Conservation (phyloP, 345 rosid genomes). For the Lumnitzera racemosa region DNA sequence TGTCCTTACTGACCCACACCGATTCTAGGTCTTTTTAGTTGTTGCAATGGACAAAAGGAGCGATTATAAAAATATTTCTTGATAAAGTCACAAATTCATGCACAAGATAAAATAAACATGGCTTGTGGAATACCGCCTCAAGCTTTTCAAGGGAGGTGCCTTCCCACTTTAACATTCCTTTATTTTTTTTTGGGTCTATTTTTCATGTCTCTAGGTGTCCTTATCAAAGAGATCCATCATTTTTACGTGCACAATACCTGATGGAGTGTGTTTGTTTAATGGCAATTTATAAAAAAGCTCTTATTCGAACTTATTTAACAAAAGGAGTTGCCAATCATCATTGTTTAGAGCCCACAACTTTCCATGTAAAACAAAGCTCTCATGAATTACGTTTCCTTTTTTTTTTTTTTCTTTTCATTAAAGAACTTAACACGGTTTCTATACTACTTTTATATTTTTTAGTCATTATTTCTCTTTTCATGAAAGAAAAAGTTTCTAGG, state of each 20-base stretch:
- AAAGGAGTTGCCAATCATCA: slow-evolving; percentile 21
- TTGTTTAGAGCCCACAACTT: slow-evolving; percentile 13
- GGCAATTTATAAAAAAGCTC: slow-evolving; percentile 28
- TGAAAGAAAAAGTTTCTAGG: background rate
- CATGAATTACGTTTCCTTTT: background rate
- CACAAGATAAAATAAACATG: background rate
- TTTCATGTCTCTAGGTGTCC: slow-evolving; percentile 19
- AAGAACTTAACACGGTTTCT: too few relatives aligned
- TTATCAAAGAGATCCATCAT: slow-evolving; percentile 32
- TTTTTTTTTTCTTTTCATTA: too few relatives aligned
- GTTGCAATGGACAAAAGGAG: background rate
- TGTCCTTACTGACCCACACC: slow-evolving; percentile 20
- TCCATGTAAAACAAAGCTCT: slow-evolving; percentile 3
- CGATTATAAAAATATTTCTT: background rate
- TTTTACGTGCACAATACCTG: slow-evolving; percentile 23
- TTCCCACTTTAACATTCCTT: background rate
- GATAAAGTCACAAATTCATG: background rate
- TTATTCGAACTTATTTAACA: slow-evolving; percentile 34
- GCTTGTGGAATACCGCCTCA: slow-evolving; percentile 4
- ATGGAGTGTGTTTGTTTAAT: slow-evolving; percentile 23
- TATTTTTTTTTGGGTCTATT: background rate
- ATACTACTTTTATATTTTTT: too few relatives aligned
- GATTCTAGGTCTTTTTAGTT: slow-evolving; percentile 18
- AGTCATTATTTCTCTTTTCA: background rate
- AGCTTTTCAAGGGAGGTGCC: background rate